These are phyloP conservation scores for Closterium sp. DNA, from an alignment of 139 green algal species.

Conservation along the genomic window DNA sequence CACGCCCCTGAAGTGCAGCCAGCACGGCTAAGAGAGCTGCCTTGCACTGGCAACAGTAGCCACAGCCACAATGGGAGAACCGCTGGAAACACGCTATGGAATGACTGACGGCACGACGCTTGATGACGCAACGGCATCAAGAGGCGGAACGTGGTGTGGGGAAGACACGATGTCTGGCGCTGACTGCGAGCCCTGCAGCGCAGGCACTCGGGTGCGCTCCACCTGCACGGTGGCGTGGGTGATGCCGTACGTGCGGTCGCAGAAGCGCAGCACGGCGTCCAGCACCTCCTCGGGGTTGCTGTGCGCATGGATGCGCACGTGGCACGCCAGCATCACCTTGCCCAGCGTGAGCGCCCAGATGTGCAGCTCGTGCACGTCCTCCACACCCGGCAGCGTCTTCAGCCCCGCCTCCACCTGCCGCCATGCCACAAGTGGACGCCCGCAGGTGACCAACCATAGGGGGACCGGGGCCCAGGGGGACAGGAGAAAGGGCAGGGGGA, in stretches of 20 bases:
- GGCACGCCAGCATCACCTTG: slow-evolving; percentile 43
- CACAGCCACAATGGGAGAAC: neutral
- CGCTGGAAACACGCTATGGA: neutral
- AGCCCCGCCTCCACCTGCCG: slow-evolving; percentile 40
- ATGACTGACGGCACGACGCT: neutral
- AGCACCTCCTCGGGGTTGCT: slow-evolving; percentile 28
- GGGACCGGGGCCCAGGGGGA: neutral
- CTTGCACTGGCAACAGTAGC: neutral
- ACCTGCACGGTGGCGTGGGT: slow-evolving; percentile 44
- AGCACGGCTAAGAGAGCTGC: no score
- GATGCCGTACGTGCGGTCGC: slow-evolving; percentile 39
- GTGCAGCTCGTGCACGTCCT: slow-evolving; percentile 86
- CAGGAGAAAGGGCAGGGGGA: neutral
- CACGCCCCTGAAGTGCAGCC: no score
- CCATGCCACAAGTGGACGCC: neutral
- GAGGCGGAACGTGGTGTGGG: neutral
- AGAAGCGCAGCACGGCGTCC: slow-evolving; percentile 33
- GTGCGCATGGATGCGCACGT: slow-evolving; percentile 8
- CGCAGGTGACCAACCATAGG: neutral
- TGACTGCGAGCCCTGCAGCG: neutral
- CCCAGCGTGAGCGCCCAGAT: slow-evolving; percentile 77
- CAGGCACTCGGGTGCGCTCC: neutral
- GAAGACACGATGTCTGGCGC: neutral
- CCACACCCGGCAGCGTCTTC: slow-evolving; percentile 67
- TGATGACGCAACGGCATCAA: neutral